Evolutionary conservation across 768 basidiomycete genomes (phyloP).

Genomic region (Tylopilus vinaceipallidus): DNA sequence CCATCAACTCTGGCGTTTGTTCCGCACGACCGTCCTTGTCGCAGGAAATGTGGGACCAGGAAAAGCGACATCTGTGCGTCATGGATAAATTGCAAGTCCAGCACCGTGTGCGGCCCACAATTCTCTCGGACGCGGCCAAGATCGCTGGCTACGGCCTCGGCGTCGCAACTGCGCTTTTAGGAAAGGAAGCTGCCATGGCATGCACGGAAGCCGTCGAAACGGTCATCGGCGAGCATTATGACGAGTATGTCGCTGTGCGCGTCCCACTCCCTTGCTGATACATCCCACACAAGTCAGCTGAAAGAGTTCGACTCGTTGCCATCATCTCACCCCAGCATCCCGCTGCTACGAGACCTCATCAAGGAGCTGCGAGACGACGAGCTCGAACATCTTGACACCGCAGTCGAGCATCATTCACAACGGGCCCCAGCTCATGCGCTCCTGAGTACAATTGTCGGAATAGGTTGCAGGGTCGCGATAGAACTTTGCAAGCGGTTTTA

Average conservation of each 20-base stretch:
- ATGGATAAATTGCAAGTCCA: conserved; percentile 85
- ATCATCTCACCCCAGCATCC: conserved; percentile 73
- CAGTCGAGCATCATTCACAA: conserved; percentile 84
- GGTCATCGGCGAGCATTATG: conserved; percentile 96
- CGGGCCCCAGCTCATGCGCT: conserved; percentile 90
- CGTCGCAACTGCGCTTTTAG: conserved; percentile 80
- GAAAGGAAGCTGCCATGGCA: conserved; percentile 95
- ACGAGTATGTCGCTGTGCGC: conserved; percentile 67
- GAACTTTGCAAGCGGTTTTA: conserved; percentile 82
- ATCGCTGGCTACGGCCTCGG: conserved; percentile 86
- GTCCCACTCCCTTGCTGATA: conserved; percentile 3
- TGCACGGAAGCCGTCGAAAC: conserved; percentile 98
- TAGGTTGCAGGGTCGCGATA: conserved; percentile 88
- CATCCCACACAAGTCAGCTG: conserved; percentile 61
- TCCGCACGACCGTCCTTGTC: conserved; percentile 2
- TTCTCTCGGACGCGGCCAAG: conserved; percentile 82
- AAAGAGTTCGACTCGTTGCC: conserved; percentile 64
- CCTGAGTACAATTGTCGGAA: conserved; percentile 79
- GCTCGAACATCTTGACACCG: conserved; percentile 89
- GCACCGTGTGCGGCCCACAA: conserved; percentile 80
- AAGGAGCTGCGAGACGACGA: conserved; percentile 92
- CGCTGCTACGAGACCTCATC: conserved; percentile 68
- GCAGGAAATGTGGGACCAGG: conserved; percentile 98
- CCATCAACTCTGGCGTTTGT: background rate
- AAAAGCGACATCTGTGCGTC: conserved; percentile 85